Evolutionary conservation across 805 yeast species (phyloP), one percentile per base, ranked within the genome.

Genomic region (Lipomyces anomalus): DNA sequence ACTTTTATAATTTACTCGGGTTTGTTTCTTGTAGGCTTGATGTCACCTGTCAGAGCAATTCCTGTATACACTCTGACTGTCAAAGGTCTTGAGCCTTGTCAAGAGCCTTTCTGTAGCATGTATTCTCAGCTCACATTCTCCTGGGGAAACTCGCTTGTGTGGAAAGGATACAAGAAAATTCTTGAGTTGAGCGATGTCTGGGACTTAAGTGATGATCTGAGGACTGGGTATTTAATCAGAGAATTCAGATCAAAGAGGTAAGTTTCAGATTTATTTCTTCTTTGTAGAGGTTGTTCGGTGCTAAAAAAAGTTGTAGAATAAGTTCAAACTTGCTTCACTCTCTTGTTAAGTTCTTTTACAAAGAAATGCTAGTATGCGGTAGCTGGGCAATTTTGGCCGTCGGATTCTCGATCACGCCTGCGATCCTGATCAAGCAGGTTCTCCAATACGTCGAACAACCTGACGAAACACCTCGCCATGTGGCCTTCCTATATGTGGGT

Each of bases 401-500:
- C 5, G 55, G 81, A 22, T 62, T 85, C 28, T 69, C 80, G 4
- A 85, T 92, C 58, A 72, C 79, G 21, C 97, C 98, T 11, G 77
- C 97, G 1, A 55, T 88, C 30, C 68, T 90, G 44, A 74, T 92
- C 63, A 84, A 85, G 65, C 73, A 70, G 55, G 74, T 92, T 30
- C 73, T 92, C 61, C 95, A 86, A 60, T 90, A 82, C 62, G 87
- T 92, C 33, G 89, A 87, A 36, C 75, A 81, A 50, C 89, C 86
- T 34, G 59, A 70, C 1, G 57, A 74, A 0, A 71, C 76, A 3
- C 83, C 96, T 1, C 60, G 64, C 30, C 74, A 75, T 48, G 71
- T 90, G 39, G 97, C 95, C 4, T 92, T 97, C 97, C 73, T 87
- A 35, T 85, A 82, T 58, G 92, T 90, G 20, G 61, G 78, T 44